phyloP scores from a whole-genome alignment of 192 early-diverging fungal genomes.

The Coemansia sp. region DNA sequence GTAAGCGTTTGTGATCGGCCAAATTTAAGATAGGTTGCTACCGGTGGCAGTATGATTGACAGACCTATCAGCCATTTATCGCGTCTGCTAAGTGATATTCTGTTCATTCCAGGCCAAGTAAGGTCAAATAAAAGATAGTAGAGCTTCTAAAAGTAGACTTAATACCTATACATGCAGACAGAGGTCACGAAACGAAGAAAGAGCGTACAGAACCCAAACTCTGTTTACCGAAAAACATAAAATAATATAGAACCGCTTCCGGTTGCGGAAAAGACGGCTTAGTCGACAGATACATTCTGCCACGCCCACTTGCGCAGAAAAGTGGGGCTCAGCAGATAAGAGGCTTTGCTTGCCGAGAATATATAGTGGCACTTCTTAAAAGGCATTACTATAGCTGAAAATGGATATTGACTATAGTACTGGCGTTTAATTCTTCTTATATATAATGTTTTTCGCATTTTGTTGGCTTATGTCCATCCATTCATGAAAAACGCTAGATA shows the following conservation, averaged over 20 bases:
- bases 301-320: too few relatives aligned
- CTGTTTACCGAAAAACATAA: neutral
- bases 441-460: too few relatives aligned
- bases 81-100: slow-evolving; percentile 38
- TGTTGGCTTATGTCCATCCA: too few relatives aligned
- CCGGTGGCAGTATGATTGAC: slow-evolving; percentile 21
- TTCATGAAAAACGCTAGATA: too few relatives aligned
- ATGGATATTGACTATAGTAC: neutral
- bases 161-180: neutral
- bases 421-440: too few relatives aligned
- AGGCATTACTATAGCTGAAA: neutral
- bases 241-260: slow-evolving; percentile 4
- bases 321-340: neutral
- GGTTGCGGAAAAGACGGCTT: neutral
- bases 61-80: slow-evolving; percentile 36
- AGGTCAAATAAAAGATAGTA: slow-evolving; percentile 1
- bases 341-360: neutral
- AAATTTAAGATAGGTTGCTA: slow-evolving; percentile 44
- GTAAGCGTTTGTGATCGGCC: slow-evolving; percentile 34
- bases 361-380: neutral
- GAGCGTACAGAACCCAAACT: neutral
- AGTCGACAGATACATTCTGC: slow-evolving; percentile 4
- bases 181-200: neutral
- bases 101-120: slow-evolving; percentile 13
- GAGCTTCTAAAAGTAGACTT: neutral